Evolutionary conservation across 805 yeast genomes (phyloP), one percentile per base, ranked within the genome.

Genomic region (Schwanniomyces pseudopolymorphus): DNA sequence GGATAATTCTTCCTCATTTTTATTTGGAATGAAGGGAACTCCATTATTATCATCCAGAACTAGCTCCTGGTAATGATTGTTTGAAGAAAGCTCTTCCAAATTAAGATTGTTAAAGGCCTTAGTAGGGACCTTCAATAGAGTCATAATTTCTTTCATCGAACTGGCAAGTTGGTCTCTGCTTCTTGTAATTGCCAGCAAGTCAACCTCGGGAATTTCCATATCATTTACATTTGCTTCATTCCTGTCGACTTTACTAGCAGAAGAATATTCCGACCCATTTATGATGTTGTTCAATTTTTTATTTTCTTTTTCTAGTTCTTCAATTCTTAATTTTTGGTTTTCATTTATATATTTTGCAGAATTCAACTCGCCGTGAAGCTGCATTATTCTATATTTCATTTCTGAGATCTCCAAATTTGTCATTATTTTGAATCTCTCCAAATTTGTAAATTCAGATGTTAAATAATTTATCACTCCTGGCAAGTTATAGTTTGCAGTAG

Each of bases 391-490:
- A 54, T 76, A 69, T 57, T 77, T 77, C 74, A 80, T 70, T 39
- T 74, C 77, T 3, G 79, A 70, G 48, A 74, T 77, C 56, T 80
- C 84, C 53, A 80, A 62, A 56, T 77, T 81, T 47, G 75, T 71
- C 63, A 77, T 66, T 63, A 80, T 78, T 53, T 79, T 72, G 58
- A 57, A 64, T 33, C 69, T 41, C 48, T 64, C 69, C 20, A 64
- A 47, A 42, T 73, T 73, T 20, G 84, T 79, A 60, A 79, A 80
- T 51, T 80, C 84, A n/a, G 78, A 70, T 36, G 82, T 81, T 48
- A 80, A 62, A 55, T 80, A 80, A 55, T 79, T 80, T 66, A 80
- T 79, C 19, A 80, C 79, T 0, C 85, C 85, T 0, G 85, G 85
- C 13, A 80, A 66, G 3, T 84, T 78, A 50, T 72, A 72, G 45